These are phyloP conservation scores for Citrus inodora DNA, from an alignment of 345 rosid genomes.

Conservation along the genomic window DNA sequence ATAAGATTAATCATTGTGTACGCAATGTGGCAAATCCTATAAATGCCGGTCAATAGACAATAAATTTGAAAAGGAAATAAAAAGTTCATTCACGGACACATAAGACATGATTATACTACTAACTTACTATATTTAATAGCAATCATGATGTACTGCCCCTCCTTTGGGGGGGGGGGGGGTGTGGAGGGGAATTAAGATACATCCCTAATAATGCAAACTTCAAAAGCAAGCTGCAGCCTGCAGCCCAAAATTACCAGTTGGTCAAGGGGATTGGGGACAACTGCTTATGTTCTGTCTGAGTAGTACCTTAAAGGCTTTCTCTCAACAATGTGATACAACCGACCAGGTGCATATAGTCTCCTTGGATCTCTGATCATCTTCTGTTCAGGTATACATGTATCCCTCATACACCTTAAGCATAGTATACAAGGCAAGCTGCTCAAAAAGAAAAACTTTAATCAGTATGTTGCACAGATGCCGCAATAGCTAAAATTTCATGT, in stretches of 20 bases:
- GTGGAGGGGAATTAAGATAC: not conserved
- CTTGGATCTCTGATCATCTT: conserved; percentile 93
- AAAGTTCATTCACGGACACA: not conserved
- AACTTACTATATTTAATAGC: not conserved
- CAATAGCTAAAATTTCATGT: not conserved
- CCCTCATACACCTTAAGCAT: conserved; percentile 85
- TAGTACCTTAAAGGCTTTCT: conserved; percentile 78
- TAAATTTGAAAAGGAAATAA: not conserved
- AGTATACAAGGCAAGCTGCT: conserved; percentile 87
- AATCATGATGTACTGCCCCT: not conserved
- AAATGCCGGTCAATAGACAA: not conserved
- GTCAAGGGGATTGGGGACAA: not conserved
- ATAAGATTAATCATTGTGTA: not conserved
- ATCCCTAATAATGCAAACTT: not conserved
- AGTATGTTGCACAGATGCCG: not conserved
- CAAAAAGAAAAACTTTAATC: conserved; percentile 11
- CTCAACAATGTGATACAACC: conserved; percentile 94
- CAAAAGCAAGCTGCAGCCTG: not conserved
- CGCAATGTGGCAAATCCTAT: not conserved
- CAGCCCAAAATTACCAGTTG: not conserved
- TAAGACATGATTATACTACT: not conserved
- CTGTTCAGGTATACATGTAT: conserved; percentile 86
- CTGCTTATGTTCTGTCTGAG: not conserved
- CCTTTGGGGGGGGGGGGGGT: not conserved
- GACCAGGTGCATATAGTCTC: conserved; percentile 95